Conservation (phyloP, 768 basidiomycete species). For the Vararia minispora region DNA sequence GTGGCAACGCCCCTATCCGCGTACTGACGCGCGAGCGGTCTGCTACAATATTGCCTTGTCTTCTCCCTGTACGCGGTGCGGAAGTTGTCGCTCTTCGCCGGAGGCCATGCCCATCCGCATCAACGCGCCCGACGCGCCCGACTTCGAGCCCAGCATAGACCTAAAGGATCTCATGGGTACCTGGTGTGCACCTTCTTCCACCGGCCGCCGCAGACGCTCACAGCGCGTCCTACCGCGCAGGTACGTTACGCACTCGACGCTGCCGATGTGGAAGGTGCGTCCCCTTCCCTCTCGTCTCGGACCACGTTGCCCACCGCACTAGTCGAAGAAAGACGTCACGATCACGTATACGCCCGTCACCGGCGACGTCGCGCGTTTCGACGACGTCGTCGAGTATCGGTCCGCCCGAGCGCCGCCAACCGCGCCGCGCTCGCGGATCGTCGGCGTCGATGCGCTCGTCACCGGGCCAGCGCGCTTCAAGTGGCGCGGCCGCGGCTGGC, state of each 20-base stretch:
- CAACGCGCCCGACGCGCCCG: slow-evolving; percentile 5
- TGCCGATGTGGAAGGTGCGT: slow-evolving; percentile 32
- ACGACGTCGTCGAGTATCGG: slow-evolving; percentile 26
- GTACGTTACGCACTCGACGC: slow-evolving; percentile 27
- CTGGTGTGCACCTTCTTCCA: slow-evolving; percentile 8
- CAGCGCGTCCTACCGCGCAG: slow-evolving; percentile 6
- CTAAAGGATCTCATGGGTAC: slow-evolving; percentile 17
- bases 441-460: background rate
- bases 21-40: too few relatives aligned
- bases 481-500: slow-evolving; percentile 28
- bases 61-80: too few relatives aligned
- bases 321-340: slow-evolving; percentile 28
- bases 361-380: slow-evolving; percentile 16
- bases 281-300: background rate
- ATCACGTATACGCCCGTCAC: slow-evolving; percentile 24
- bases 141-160: slow-evolving; percentile 11
- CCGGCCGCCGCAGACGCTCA: background rate
- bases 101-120: too few relatives aligned
- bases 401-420: slow-evolving; percentile 14
- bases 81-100: too few relatives aligned
- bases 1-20: too few relatives aligned
- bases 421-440: slow-evolving; percentile 10
- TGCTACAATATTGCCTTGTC: too few relatives aligned
- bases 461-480: slow-evolving; percentile 17
- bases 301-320: background rate